Base-by-base conservation (phyloP, 2,329 filamentous ascomycete species). In the Metarhizium sp. region DNA sequence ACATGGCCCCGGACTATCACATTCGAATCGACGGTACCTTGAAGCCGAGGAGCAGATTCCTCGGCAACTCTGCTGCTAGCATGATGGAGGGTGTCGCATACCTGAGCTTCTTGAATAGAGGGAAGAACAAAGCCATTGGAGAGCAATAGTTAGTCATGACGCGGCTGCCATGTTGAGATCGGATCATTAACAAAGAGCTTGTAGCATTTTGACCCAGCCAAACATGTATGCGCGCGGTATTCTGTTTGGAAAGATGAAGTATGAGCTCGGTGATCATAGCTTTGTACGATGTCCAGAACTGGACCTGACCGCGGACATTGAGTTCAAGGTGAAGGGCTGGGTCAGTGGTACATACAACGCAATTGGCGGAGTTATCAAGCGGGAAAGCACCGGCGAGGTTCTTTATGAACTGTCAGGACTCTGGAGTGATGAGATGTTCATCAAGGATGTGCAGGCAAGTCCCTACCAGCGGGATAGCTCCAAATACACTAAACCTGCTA, bases 201-300 rank as follows among this genome's bases (percentile, higher is more conserved):
- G 1, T 47, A 95, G 90, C 72, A 89, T 95, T 66, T 74, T 97
- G 53, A 97, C 94, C 4, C 94, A 99, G 67, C 94, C 94, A 18
- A 99, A 99, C 75, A 99, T 99, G 91, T 99, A 99, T 70, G 94
- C 92, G 25, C 84, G 94, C 59, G 92, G 94, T 40, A 97, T 99
- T 58, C 78, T 99, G 8, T 96, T 99, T 66, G 94, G 94, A 50
- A 97, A 96, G 71, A 97, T 99, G 94, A 97, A 96, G 72, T 99
- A 97, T 71, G 94, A 99, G 75, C 83, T 99, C 7, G 94, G 92
- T 60, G 92, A 97, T 69, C 92, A 96, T 74, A 96, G 92, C 69
- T 90, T 91, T 64, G 89, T 99, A 20, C 82, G 86, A 61, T 97
- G 94, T 69, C 90, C 92, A 0, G 92, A 97, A 69, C 81, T 90